Base-by-base conservation (phyloP, 202 grass and related monocot species). In the Elaeis oleifera region DNA sequence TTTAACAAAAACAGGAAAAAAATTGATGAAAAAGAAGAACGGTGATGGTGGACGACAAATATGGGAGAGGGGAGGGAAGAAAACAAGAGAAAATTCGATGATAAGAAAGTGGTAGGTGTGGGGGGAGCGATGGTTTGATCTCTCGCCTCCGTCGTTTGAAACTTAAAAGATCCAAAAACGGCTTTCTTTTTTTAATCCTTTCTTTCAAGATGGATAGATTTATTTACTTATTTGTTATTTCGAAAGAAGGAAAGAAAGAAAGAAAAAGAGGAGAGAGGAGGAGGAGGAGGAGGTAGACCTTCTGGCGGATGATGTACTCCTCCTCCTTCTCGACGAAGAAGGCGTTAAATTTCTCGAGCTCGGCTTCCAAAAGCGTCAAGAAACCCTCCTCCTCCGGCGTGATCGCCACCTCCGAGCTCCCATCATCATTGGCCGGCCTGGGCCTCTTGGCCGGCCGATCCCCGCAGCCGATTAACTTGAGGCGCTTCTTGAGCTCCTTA, bases 321-420 rank as follows among this genome's bases (percentile, higher is more conserved):
- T 99, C 94, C 73, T 99, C 94, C 69, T 89, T 94, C 75, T 94
- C 94, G 13, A 84, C 83, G 74, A 94, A 99, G 82, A 99, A 94
- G 29, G 56, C 71, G 26, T 94, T 94, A 62, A 99, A 94, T 65
- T 99, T 99, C 60, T 99, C 85, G 56, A 99, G 94, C 69, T 99
- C 94, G 6, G 80, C 82, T 82, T 87, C 82, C 17, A 99, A 82
- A 62, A 99, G 81, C 6, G 50, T 71, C 82, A 94, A 68, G 88
- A 99, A 99, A 13, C 76, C 80, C 23, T 70, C 83, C 66, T 99
- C 94, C 81, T 89, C 92, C 0, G 75, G 66, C 21, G 80, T 84
- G 56, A 85, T 88, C 25, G 71, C 54, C 4, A 72, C 13, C 16
- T 66, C 56, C 2, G 23, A 63, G 52, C 31, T 29, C 6, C 78